Base-by-base conservation (phyloP, 805 yeast species). In the Ogataea naganishii region DNA sequence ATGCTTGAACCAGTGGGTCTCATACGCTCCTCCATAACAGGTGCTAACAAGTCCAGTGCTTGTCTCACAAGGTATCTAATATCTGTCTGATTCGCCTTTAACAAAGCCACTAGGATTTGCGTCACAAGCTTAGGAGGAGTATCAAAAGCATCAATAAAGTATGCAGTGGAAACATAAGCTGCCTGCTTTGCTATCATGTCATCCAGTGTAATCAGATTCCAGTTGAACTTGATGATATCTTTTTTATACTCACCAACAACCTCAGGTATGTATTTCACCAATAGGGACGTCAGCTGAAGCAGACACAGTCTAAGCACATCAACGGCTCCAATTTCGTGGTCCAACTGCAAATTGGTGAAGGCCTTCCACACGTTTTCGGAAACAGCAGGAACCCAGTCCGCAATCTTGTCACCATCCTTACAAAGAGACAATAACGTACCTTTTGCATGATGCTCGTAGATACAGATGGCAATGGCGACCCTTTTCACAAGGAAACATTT, bases 161-260 rank as follows among this genome's bases (percentile, higher is more conserved):
- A 75, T 0, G 95, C 72, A 2, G 94, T 86, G 0, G 88, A 75
- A 19, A 86, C 83, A 49, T 89, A 88, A 0, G 97, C 96, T 4
- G 92, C 83, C 43, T 88, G 95, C 48, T 92, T 92, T 16, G 94
- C 74, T 29, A 86, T 71, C 30, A 77, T 70, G 49, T 92, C 99
- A 38, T 88, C 96, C 19, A 88, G 60, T 42, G 84, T 84, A 47
- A 92, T 79, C 45, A 78, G 82, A 41, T 83, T 82, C 99, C 99
- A 92, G 43, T 86, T 81, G 58, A 86, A 92, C 51, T 84, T 85
- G 52, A 92, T 84, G 24, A 92, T 74, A 43, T 86, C 95, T 47
- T 85, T 89, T 24, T 82, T 66, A 40, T 71, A 66, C 11, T 73
- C 80, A 6, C 69, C 58, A 16, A 84, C 65, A 8, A 64, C 54